Evolutionary conservation across 1,284 basidiomycete species (phyloP), one percentile per base, ranked within the genome.

Genomic region (Cryptococcus wingfieldii): DNA sequence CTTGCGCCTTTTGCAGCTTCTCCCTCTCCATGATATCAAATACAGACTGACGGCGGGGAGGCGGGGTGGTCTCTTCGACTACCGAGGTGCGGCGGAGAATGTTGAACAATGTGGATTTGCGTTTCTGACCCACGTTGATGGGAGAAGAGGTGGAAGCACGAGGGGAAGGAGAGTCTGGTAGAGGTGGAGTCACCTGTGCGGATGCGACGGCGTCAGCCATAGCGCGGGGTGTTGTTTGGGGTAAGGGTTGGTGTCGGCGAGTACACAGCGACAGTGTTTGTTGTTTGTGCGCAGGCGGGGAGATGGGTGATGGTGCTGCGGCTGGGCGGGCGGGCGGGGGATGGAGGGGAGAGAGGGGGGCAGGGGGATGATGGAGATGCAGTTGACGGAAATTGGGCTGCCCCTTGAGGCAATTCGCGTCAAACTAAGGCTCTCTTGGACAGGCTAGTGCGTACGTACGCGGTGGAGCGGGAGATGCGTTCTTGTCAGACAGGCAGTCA

Each of bases 11-110:
- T 34, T 38, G 48, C 3, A 34, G 18, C 37, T 19, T 38, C n/a
- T 59, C 39, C 31, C 6, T 34, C 16, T 50, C 53, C 42, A 51
- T 53, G 25, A 18, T 49, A 9, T 50, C 54, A 34, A 55, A 50
- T 9, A 53, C 59, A 16, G 53, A 56, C 19, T 50, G 37, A 14
- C 50, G 50, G 37, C 43, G 25, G 16, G 59, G 59, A 12, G 54
- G 55, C n/a, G 49, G 48, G 13, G 55, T 39, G 49, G 55, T 38
- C 49, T 54, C 28, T 51, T 49, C 42, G 43, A 45, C 18, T 31
- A 37, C 13, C 25, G 28, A 13, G 14, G 31, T 5, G n/a, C 45
- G 19, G 25, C 47, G 38, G 19, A 31, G 23, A 38, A 54, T 18
- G 46, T 16, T 23, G 34, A 38, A 41, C 31, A 47, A 34, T 5